Percentiles rank a stretch among this genome's conserved stretches.
Conservation (phyloP, 495 filamentous ascomycete genomes). For the Chaetomium tenue region DNA sequence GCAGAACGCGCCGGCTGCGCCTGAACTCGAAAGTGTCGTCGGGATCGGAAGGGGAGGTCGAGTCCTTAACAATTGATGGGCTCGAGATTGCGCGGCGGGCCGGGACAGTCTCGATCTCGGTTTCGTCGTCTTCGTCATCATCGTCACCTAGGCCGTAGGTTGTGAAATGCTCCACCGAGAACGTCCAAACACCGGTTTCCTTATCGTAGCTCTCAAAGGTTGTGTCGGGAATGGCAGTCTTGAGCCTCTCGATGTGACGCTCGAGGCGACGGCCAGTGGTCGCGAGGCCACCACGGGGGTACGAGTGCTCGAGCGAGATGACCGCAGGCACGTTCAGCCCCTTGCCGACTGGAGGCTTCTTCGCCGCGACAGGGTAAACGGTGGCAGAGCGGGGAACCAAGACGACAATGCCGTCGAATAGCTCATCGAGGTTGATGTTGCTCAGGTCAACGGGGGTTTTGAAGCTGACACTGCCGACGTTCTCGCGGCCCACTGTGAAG, state of each 20-base stretch:
- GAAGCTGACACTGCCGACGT: constrained; percentile 77
- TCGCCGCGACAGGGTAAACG: constrained; percentile 71
- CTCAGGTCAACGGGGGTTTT: constrained; percentile 78
- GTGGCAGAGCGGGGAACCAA: constrained; percentile 74
- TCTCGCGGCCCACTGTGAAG: constrained; percentile 78
- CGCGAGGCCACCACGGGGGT: constrained; percentile 61
- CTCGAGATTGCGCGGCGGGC: constrained; percentile 10
- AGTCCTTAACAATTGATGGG: constrained; percentile 25
- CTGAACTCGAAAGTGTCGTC: constrained; percentile 84
- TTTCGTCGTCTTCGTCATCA: constrained; percentile 70
- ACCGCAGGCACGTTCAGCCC: constrained; percentile 88
- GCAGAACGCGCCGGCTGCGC: constrained; percentile 62
- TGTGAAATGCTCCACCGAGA: constrained; percentile 90
- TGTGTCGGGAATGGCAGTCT: constrained; percentile 66
- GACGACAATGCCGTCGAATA: constrained; percentile 70
- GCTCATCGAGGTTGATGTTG: constrained; percentile 62
- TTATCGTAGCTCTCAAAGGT: constrained; percentile 74
- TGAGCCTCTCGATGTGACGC: constrained; percentile 80
- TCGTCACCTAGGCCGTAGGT: constrained; percentile 92
- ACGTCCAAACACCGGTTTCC: constrained; percentile 81
- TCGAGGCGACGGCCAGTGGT: constrained; percentile 51
- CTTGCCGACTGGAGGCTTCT: constrained; percentile 78
- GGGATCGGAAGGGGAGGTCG: constrained; percentile 47
- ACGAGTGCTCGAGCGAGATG: constrained; percentile 83
- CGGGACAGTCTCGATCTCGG: constrained; percentile 46